Conservation (phyloP, 129 eudicot species). For the Lactuca saligna region DNA sequence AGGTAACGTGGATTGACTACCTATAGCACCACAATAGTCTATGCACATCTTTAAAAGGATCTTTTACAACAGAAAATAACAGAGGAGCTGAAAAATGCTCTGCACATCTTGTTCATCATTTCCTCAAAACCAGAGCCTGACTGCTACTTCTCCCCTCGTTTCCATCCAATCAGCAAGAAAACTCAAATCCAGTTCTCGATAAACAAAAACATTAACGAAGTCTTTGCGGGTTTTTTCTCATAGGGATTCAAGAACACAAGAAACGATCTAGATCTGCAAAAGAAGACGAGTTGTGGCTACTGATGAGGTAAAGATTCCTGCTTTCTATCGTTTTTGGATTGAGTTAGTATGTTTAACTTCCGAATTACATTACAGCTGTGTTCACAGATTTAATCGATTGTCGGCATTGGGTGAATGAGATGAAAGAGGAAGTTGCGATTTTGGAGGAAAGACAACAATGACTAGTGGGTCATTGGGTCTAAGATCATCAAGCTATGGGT, state of each 20-base stretch:
- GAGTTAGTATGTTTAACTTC: neutral
- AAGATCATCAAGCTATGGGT: slow-evolving; percentile 75
- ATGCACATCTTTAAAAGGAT: slow-evolving; percentile 28
- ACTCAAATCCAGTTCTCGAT: slow-evolving; percentile 1
- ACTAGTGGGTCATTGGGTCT: slow-evolving; percentile 73
- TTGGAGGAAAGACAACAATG: slow-evolving; percentile 59
- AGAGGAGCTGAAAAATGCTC: slow-evolving; percentile 25
- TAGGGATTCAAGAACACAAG: slow-evolving; percentile 16
- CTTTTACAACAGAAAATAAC: slow-evolving; percentile 39
- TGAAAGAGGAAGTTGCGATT: slow-evolving; percentile 48
- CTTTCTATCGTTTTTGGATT: slow-evolving; percentile 16
- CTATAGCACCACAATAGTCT: slow-evolving; percentile 12
- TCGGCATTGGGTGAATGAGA: slow-evolving; percentile 42
- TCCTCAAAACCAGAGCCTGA: slow-evolving; percentile 1
- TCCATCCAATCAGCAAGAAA: slow-evolving; percentile 22
- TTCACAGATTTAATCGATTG: slow-evolving; percentile 23
- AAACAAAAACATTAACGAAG: slow-evolving; percentile 10
- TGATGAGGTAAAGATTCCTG: slow-evolving; percentile 33
- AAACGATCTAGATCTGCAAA: slow-evolving; percentile 36
- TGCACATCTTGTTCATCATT: slow-evolving; percentile 27
- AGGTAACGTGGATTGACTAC: slow-evolving; percentile 21
- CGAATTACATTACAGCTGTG: slow-evolving; percentile 6
- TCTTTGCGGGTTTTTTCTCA: slow-evolving; percentile 15
- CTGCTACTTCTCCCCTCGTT: neutral
- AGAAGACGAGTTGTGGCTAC: slow-evolving; percentile 4